Evolutionary conservation across 179 eudicot species (phyloP), one percentile per base, ranked within the genome.

Genomic region (Silene noctiflora): DNA sequence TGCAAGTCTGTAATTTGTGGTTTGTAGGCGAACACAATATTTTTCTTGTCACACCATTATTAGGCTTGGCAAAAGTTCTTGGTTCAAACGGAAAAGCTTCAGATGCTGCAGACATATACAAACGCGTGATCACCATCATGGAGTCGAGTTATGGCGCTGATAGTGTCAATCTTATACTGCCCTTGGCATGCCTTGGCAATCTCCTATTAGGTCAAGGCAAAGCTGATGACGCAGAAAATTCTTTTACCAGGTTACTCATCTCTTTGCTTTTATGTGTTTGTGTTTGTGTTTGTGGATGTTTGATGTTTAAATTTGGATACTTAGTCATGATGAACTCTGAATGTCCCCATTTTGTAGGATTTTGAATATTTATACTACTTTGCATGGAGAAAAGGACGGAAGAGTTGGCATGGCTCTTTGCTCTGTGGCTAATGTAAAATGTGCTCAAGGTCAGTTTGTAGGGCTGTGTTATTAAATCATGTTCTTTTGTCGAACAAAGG

Each of bases 381-480:
- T 85, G 69, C 81, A 91, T 84, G 98, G 96, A 75, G 87, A 87
- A 77, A 82, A 76, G 63, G 96, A 94, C 78, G 94, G 85, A 85
- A 86, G 91, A 84, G 88, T 86, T 78, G 96, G 91, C 83, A 79
- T 91, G 90, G 90, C 98, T 76, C 74, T 94, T 90, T 86, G 88
- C 74, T 88, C 92, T 60, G 77, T 94, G 74, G 98, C 97, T 78
- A 83, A 89, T 77, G 94, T 83, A 61, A 91, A 91, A 81, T 91
- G 93, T 82, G 97, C 97, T 75, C 86, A 89, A 86, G 98, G 98
- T 90, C 60, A 82, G 82, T 73, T 55, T 9, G 4, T 69, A 27
- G n/a, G 29, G 51, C 51, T 78, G 65, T 75, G 74, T 59, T 27
- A 25, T 64, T 51, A 25, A 53, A 20, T 62, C 33, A n/a, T 70